Evolutionary conservation across 306 rosid genomes (phyloP), one percentile per base, ranked within the genome.

Genomic region (Cucumis cinereus): DNA sequence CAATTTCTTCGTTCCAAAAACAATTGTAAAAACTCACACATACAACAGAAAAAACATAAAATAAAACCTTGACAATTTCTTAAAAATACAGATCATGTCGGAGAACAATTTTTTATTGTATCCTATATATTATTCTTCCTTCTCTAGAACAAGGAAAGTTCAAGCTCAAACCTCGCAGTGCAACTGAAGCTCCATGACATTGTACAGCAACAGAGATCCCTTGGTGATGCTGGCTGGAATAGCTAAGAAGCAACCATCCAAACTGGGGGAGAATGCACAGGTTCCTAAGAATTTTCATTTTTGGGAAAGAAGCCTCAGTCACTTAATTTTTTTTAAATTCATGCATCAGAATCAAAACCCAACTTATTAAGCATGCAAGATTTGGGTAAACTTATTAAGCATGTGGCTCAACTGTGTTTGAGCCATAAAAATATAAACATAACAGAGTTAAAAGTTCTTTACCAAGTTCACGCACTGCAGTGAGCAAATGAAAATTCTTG

Each of bases 221-320:
- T 84, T 90, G 52, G 85, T 77, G 76, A 86, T 86, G 87, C 98
- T 90, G 38, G 97, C 92, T 80, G 97, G 98, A 81, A 93, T 90
- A 78, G 97, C 98, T 83, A 91, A 77, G 85, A 86, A 93, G 87
- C 97, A 93, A 77, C 89, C 87, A 77, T 90, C 96, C 84, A 87
- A 80, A 82, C 86, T 80, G 72, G 96, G 92, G 70, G 96, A 93
- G 87, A 93, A 91, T 1, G 96, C 90, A 26, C 94, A 93, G 40
- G 90, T 91, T 75, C 98, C 98, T 93, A 89, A 36, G 45, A 62
- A 53, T 57, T 23, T 38, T 41, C 2, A 52, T 26, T 10, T 28
- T 26, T 7, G 8, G 17, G 15, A 24, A 66, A 73, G 57, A 69
- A 74, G n/a, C 5, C 72, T 24, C 49, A 57, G 71, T 60, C 19